Conservation (phyloP, 176 grass and related monocot genomes). For the Ensete ventricosum region DNA sequence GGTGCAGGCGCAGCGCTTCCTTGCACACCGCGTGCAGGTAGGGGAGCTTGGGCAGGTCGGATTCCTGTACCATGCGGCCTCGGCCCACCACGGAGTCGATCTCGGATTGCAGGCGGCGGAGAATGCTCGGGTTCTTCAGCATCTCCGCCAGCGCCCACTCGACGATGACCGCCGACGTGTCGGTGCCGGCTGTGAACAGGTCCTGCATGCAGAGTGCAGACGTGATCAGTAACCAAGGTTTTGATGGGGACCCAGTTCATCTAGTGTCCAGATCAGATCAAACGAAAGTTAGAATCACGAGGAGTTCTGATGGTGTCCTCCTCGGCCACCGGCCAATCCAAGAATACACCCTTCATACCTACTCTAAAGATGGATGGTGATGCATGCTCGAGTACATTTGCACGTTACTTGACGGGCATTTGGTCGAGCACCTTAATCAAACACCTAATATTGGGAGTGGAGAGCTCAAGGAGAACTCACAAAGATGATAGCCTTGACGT, state of each 20-base stretch:
- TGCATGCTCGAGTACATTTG: too few species aligned
- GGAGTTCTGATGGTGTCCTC: too few species aligned
- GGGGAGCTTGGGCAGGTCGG: not conserved
- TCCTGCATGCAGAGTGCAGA: not conserved
- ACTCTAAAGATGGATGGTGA: too few species aligned
- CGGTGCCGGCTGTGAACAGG: not conserved
- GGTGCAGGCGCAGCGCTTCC: not conserved
- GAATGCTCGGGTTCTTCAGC: not conserved
- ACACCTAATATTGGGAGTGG: too few species aligned
- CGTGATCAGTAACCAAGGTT: too few species aligned
- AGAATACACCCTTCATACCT: too few species aligned
- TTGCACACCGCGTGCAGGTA: not conserved
- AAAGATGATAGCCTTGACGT: constrained; percentile 1
- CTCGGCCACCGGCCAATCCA: too few species aligned
- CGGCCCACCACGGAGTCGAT: not conserved
- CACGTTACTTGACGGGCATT: too few species aligned
- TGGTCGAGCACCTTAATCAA: too few species aligned
- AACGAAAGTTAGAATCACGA: too few species aligned
- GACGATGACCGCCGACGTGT: not conserved
- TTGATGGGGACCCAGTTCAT: too few species aligned
- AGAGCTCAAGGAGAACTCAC: not conserved
- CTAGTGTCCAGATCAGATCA: too few species aligned
- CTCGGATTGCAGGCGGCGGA: not conserved
- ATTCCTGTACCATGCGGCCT: not conserved
- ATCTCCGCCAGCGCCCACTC: not conserved